phyloP scores from a whole-genome alignment of 1,139 yeast species.

The Geotrichum reessii region DNA sequence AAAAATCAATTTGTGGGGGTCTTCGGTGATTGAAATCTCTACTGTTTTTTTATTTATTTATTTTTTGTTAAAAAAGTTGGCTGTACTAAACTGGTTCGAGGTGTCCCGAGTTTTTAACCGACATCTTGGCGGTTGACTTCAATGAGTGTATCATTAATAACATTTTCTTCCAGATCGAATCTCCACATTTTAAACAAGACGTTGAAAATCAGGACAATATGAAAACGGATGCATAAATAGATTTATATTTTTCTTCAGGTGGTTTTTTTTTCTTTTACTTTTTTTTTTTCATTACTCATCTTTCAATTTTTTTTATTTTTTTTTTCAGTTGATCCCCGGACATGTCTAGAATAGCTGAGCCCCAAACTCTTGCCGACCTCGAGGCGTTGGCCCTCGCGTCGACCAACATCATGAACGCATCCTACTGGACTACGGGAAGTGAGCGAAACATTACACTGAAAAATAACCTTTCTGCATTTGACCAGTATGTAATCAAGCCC shows the following conservation, averaged over 20 bases:
- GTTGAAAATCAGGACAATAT: too few relatives aligned
- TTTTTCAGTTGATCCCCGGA: neutral
- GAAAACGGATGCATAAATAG: too few relatives aligned
- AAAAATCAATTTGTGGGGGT: too few relatives aligned
- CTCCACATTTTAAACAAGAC: too few relatives aligned
- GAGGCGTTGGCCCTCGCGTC: slow-evolving; percentile 1
- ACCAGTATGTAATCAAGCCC: slow-evolving; percentile 6
- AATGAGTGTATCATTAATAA: too few relatives aligned
- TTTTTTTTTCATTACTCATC: neutral
- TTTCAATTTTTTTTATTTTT: neutral
- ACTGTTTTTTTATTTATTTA: too few relatives aligned
- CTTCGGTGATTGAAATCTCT: too few relatives aligned
- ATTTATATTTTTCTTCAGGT: too few relatives aligned
- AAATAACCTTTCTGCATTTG: slow-evolving; percentile 6
- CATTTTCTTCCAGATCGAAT: too few relatives aligned
- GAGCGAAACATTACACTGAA: neutral
- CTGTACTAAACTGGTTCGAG: neutral
- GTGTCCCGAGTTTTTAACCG: neutral
- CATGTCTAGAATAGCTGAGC: neutral
- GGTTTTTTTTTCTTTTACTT: too few relatives aligned
- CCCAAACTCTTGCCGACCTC: slow-evolving; percentile 7
- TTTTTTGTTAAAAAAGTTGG: too few relatives aligned
- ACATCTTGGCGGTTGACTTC: neutral
- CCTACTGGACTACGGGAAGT: slow-evolving; percentile 8
- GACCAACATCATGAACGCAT: neutral